phyloP scores from a whole-genome alignment of 2,329 filamentous ascomycete species.

The Diaporthe vexans region DNA sequence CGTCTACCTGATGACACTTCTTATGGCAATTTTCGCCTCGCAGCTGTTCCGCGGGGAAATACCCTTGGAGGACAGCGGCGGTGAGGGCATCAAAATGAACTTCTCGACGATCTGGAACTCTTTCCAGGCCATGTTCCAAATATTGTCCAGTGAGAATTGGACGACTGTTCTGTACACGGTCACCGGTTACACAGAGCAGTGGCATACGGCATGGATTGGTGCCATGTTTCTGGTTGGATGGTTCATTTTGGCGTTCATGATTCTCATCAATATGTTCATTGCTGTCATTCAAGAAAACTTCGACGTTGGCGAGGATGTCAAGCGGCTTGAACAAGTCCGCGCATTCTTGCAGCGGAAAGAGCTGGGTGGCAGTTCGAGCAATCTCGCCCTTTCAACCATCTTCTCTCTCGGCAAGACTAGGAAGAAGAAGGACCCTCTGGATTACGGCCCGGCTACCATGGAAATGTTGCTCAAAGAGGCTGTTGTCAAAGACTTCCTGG shows the following conservation, averaged over 20 bases:
- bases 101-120: conserved; percentile 96
- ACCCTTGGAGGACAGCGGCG: conserved; percentile 71
- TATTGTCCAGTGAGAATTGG: conserved; percentile 97
- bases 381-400: conserved; percentile 81
- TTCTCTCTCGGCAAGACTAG: conserved; percentile 73
- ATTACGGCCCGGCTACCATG: conserved; percentile 91
- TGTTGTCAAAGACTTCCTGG: conserved; percentile 93
- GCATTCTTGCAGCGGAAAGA: conserved; percentile 95
- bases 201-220: conserved; percentile 90
- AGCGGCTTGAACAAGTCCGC: conserved; percentile 95
- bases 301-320: conserved; percentile 98
- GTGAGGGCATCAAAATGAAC: conserved; percentile 76
- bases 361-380: conserved; percentile 78
- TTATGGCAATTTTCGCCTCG: conserved; percentile 92
- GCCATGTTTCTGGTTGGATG: conserved; percentile 92
- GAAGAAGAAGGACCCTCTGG: conserved; percentile 83
- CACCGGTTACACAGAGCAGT: conserved; percentile 75
- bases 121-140: conserved; percentile 97
- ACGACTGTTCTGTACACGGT: conserved; percentile 88
- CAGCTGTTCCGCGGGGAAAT: conserved; percentile 94
- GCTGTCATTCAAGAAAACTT: conserved; percentile 99
- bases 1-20: conserved; percentile 94
- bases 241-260: conserved; percentile 96
- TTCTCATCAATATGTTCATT: conserved; percentile 99
- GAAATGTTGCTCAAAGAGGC: conserved; percentile 98